Percentiles rank a stretch among this genome's conserved stretches.
phyloP scores from a whole-genome alignment of 2,329 filamentous ascomycete genomes.

The Colletotrichum falcatum region DNA sequence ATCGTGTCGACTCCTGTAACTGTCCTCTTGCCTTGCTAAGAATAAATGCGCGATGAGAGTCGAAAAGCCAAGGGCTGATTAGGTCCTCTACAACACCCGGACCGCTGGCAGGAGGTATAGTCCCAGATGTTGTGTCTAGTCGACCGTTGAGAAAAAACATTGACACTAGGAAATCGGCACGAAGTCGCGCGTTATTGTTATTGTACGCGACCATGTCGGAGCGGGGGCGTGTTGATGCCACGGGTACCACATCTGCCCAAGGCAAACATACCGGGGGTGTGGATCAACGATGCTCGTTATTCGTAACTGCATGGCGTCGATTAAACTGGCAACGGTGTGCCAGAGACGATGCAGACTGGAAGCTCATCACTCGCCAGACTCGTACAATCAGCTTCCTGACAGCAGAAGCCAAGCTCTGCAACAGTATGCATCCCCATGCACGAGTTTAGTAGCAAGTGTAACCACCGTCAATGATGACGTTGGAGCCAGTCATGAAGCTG shows the following conservation, averaged over 20 bases:
- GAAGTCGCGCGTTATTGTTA: slow-evolving; percentile 36
- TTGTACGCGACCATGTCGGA: slow-evolving; percentile 28
- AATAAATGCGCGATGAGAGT: slow-evolving; percentile 20
- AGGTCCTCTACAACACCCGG: slow-evolving; percentile 18
- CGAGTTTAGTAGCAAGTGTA: slow-evolving; percentile 70
- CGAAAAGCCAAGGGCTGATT: slow-evolving; percentile 16
- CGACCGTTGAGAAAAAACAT: slow-evolving; percentile 6
- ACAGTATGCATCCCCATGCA: neutral
- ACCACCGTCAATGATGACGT: slow-evolving; percentile 78
- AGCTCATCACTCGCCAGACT: slow-evolving; percentile 11
- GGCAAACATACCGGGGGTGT: slow-evolving; percentile 30
- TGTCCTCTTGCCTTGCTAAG: slow-evolving; percentile 34
- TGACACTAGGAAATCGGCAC: slow-evolving; percentile 40
- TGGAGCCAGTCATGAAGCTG: slow-evolving; percentile 81
- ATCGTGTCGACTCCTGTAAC: slow-evolving; percentile 35
- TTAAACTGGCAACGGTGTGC: neutral
- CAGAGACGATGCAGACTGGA: slow-evolving; percentile 15
- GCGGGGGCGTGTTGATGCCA: slow-evolving; percentile 21
- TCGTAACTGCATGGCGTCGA: slow-evolving; percentile 12
- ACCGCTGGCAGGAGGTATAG: slow-evolving; percentile 32
- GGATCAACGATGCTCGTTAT: slow-evolving; percentile 25
- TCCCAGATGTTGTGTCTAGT: slow-evolving; percentile 12
- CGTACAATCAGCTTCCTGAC: neutral
- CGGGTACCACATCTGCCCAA: slow-evolving; percentile 26
- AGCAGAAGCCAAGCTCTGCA: neutral